phyloP scores from a whole-genome alignment of 2,329 filamentous ascomycete species.

The Penicillium sp. region DNA sequence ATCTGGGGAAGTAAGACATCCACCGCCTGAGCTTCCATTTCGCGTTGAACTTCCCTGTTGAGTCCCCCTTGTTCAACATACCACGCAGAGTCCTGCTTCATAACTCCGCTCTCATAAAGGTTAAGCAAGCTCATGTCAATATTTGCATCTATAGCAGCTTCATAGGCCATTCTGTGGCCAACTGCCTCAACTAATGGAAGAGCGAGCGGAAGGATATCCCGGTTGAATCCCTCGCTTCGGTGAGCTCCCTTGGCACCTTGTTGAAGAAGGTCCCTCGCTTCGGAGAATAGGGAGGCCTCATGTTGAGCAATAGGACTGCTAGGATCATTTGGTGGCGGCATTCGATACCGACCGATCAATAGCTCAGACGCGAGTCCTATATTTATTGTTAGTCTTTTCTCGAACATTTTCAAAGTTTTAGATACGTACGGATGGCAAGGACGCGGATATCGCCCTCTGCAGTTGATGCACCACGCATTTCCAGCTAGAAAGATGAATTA shows the following conservation, averaged over 20 bases:
- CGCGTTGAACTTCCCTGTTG: slow-evolving; percentile 3
- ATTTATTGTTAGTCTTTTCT: not conserved
- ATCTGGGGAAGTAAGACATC: slow-evolving; percentile 16
- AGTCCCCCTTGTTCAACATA: slow-evolving; percentile 9
- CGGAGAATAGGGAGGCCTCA: not conserved
- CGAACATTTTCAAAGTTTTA: not conserved
- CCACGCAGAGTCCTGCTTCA: slow-evolving; percentile 10
- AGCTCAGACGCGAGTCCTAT: slow-evolving; percentile 30
- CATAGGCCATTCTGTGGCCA: not conserved
- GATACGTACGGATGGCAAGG: slow-evolving; percentile 22
- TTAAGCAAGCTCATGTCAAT: slow-evolving; percentile 16
- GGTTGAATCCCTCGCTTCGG: not conserved
- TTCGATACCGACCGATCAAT: slow-evolving; percentile 24
- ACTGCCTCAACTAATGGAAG: not conserved
- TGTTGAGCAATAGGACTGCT: slow-evolving; percentile 15
- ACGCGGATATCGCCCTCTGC: slow-evolving; percentile 23
- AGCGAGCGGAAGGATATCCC: not conserved
- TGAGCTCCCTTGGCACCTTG: not conserved
- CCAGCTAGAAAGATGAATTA: not conserved
- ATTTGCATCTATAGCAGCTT: not conserved
- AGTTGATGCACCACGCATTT: slow-evolving; percentile 6
- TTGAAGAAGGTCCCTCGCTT: not conserved
- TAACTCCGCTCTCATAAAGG: slow-evolving; percentile 6
- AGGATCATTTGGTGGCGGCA: slow-evolving; percentile 17
- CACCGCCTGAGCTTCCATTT: slow-evolving; percentile 15